Evolutionary conservation across 2,329 filamentous ascomycete species (phyloP), one percentile per base, ranked within the genome.

Genomic region (Intubia oerlemansii): DNA sequence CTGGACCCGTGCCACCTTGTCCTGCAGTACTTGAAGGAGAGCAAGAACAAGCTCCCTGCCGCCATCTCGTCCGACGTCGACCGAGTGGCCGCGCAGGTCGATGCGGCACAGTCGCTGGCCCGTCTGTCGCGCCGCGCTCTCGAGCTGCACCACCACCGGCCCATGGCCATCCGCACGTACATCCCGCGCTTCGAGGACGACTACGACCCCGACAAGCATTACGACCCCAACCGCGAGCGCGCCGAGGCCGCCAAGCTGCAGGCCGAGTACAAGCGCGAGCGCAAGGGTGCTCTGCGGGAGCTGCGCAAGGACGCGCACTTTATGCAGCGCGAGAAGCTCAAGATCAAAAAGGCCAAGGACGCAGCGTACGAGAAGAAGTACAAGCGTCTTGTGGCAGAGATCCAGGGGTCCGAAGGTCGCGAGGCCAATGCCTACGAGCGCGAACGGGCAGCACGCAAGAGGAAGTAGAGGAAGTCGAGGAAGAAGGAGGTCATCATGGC

Each of bases 311-410:
- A 98, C 44, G 78, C 82, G 31, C 80, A 77, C 49, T 95, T 98
- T 46, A 70, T 95, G 56, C 81, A 82, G 19, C 64, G 85, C 40
- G 84, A 93, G 63, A 78, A 79, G 51, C 59, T 98, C 43, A 66
- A 69, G 42, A 63, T 90, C 57, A 95, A 95, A 71, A 92, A 84
- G 63, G 78, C 79, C 56, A 74, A 70, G 56, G 88, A 95, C 57
- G 69, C 67, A 33, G 82, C 79, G 39, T 95, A 98, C 59, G 85
- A 95, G 60, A 79, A 78, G 61, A 95, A 95, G 64, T 91, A 85
- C 59, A 79, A 76, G 61, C 68, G 76, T 39, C 59, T 98, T 35
- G 70, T 95, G 41, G 79, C 84, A 8, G 84, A 93, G 62, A 93
- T 98, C 42, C 85, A 98, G 55, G 80, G 76, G 40, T 77, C 92